Base-by-base conservation (phyloP, 805 yeast genomes). In the Soucietia sequanensis region DNA sequence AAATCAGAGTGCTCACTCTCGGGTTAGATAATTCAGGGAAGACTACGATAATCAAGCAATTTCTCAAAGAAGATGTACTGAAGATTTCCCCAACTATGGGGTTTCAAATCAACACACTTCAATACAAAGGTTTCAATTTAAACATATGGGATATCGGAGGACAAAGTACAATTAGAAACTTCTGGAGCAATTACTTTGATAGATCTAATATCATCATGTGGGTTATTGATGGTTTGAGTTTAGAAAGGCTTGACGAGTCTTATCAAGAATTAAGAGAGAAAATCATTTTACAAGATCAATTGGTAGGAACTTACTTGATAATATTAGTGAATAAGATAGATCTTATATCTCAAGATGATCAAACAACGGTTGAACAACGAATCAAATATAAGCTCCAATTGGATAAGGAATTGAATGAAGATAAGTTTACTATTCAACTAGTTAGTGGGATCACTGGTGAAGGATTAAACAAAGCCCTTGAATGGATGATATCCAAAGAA, bases 1-100 rank as follows among this genome's bases (percentile, higher is more conserved):
- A 89, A 56, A 61, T 85, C 22, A 65, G 96, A 15, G 72, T 88
- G 17, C 65, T 91, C 15, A 69, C 86, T 38, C 71, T 90, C 9
- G 98, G 98, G 0, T 73, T 90, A 3, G 98, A 90, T 54, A 88
- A 87, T 56, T 76, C 96, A 0, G 98, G 98, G 2, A 90, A 90
- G 56, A 84, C 96, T 2, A 85, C 96, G 0, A 75, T 91, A 2
- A 81, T 89, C 15, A 79, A 80, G 38, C 53, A 66, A 13, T 52
- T 86, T 11, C 65, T 83, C 60, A 43, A 67, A 17, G 64, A 71
- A 43, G 78, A 78, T 39, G 68, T 73, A 5, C 48, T 55, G 6
- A 65, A 64, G n/a, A 79, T 89, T 5, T 73, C 86, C 7, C 97
- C 98, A 0, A 90, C 98, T 0, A 75, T 90, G 71, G 98, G 98